Conservation (phyloP, 1,284 basidiomycete genomes). For the Cutaneotrichosporon mucoides region DNA sequence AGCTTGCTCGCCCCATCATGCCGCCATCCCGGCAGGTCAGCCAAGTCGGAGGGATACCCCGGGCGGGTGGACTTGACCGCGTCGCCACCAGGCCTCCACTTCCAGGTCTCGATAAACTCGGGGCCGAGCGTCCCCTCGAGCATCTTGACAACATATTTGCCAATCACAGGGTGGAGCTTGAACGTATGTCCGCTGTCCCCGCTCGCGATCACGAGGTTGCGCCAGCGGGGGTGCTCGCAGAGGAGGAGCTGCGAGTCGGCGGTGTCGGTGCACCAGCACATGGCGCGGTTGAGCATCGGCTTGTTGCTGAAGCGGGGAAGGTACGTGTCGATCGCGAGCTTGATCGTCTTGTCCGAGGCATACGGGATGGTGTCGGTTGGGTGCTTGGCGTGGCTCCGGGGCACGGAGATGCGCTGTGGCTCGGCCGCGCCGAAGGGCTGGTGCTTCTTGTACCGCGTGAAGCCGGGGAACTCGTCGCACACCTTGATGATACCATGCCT, state of each 20-base stretch:
- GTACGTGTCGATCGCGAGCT: neutral
- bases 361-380: neutral
- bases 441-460: slow-evolving; percentile 2
- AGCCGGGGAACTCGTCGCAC: slow-evolving; percentile 3
- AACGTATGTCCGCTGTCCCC: slow-evolving; percentile 5
- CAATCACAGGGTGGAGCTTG: slow-evolving; percentile 3
- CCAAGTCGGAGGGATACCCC: neutral
- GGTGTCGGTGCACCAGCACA: slow-evolving; percentile 8
- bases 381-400: neutral
- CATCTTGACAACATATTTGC: slow-evolving; percentile 1
- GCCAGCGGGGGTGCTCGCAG: slow-evolving; percentile 2
- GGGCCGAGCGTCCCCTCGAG: neutral
- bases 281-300: neutral
- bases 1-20: neutral
- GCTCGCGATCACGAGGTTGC: neutral
- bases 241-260: neutral
- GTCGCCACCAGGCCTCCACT: neutral
- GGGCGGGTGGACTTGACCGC: neutral
- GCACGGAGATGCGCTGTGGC: neutral
- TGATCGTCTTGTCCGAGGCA: neutral
- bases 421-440: neutral
- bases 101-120: neutral
- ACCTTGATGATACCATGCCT: neutral
- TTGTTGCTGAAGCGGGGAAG: slow-evolving; percentile 1
- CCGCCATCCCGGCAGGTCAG: slow-evolving; percentile 1